Base-by-base conservation (phyloP, 2,329 filamentous ascomycete genomes). In the Trichoderma simmonsii region DNA sequence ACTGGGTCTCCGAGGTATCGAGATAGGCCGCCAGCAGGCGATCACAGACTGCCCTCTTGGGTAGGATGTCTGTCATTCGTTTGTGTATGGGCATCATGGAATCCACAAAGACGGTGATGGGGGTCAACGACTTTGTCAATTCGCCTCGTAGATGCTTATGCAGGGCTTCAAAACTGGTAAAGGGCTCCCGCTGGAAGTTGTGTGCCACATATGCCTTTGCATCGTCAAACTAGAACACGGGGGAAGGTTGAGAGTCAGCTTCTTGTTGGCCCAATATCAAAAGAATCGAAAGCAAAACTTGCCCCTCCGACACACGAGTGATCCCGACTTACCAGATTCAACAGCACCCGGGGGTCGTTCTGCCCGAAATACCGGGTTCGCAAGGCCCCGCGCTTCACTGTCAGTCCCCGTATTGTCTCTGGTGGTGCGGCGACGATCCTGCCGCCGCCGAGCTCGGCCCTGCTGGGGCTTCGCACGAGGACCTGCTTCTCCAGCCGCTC, bases 81-180 rank as follows among this genome's bases (percentile, higher is more conserved):
- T 87, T 87, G 71, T 85, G 84, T 3, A 89, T 82, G 0, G 87
- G 86, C 77, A 87, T 86, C 81, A 88, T 86, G n/a, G 86, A 88
- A 75, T 89, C 86, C 32, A 88, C 86, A 75, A 85, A 89, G 36
- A 89, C 86, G 3, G 85, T 82, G 59, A 89, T 88, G 0, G 87
- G 86, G 6, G 84, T 79, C 54, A 87, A 78, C 0, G 82, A 82
- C 74, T 84, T 83, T 68, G 80, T 80, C 75, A 85, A 83, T 34
- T 86, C 83, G 63, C 85, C 82, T 73, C 85, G 84, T 9, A 88
- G 78, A 15, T 82, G 78, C 73, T 80, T 83, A 75, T 88, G 84
- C 48, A 88, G 82, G 59, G 83, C 82, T 69, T 84, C 82, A 59
- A 88, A 83, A 61, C 81, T 82, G 24, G 79, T 72, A 66, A 88